Evolutionary conservation across 805 yeast species (phyloP).

Genomic region (Nakazawaea holstii): DNA sequence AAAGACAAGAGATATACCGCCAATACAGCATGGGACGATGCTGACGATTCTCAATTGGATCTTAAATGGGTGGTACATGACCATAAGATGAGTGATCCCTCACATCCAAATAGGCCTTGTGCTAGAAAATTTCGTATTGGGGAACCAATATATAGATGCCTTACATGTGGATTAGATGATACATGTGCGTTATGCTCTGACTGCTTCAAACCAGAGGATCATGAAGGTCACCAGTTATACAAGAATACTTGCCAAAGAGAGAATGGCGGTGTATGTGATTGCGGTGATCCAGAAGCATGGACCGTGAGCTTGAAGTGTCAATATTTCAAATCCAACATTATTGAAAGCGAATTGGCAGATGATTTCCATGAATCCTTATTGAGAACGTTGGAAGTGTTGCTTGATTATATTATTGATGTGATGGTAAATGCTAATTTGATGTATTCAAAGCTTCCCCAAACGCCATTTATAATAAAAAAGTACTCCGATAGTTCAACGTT

Average conservation of each 20-base stretch:
- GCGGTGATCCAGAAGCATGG: slow-evolving; percentile 91
- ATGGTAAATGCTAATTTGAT: slow-evolving; percentile 44
- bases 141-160: slow-evolving; percentile 76
- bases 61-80: slow-evolving; percentile 6
- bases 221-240: slow-evolving; percentile 67
- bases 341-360: slow-evolving; percentile 31
- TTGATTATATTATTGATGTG: slow-evolving; percentile 62
- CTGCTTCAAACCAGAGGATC: slow-evolving; percentile 69
- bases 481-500: slow-evolving; percentile 22
- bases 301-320: slow-evolving; percentile 46
- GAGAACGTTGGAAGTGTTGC: slow-evolving; percentile 36
- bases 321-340: slow-evolving; percentile 25
- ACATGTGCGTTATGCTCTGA: slow-evolving; percentile 77
- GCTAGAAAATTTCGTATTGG: slow-evolving; percentile 69
- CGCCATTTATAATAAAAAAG: background rate
- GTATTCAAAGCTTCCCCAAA: slow-evolving; percentile 18
- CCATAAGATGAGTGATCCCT: slow-evolving; percentile 17
- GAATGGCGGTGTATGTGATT: slow-evolving; percentile 78
- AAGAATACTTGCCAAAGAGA: slow-evolving; percentile 59
- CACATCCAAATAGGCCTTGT: slow-evolving; percentile 67
- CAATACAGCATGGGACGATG: background rate
- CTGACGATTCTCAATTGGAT: slow-evolving; percentile 8
- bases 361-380: slow-evolving; percentile 34
- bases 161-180: slow-evolving; percentile 74
- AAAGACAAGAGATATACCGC: background rate